Conservation (phyloP, 2,329 filamentous ascomycete genomes). For the Phialocephala sp. region DNA sequence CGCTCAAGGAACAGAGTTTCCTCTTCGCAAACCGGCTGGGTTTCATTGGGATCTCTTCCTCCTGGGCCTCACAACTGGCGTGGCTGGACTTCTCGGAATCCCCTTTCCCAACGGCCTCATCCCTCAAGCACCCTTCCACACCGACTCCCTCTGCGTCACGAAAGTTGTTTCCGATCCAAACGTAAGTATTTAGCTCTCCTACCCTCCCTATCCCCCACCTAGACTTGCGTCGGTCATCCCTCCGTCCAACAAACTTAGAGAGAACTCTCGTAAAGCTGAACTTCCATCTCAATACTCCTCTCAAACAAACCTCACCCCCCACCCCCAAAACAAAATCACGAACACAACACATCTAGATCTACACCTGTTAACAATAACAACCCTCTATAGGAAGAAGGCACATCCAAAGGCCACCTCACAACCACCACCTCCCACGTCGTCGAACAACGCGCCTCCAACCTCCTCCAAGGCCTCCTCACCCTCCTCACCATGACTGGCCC, state of each 20-base stretch:
- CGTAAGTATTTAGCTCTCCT: background rate
- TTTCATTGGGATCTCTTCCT: constrained; percentile 89
- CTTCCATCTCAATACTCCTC: no score
- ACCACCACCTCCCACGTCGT: constrained; percentile 67
- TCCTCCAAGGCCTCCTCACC: constrained; percentile 78
- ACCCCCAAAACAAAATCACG: no score
- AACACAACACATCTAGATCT: no score
- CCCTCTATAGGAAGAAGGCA: no score
- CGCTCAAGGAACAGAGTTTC: constrained; percentile 82
- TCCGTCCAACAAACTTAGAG: no score
- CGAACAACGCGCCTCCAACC: constrained; percentile 80
- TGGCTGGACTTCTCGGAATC: constrained; percentile 77
- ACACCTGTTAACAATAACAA: no score
- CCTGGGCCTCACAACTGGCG: constrained; percentile 76
- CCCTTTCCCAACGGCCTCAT: constrained; percentile 86
- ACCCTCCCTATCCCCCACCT: background rate
- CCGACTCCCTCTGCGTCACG: constrained; percentile 77
- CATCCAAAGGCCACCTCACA: constrained; percentile 63
- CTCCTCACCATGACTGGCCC: constrained; percentile 81
- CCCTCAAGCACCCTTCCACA: constrained; percentile 84
- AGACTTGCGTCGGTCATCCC: background rate
- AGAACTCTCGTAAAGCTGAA: no score
- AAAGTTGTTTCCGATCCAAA: constrained; percentile 55
- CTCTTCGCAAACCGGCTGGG: constrained; percentile 78
- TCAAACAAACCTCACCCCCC: no score